Conservation (phyloP, 176 grass and related monocot species). For the Zizania latifolia region DNA sequence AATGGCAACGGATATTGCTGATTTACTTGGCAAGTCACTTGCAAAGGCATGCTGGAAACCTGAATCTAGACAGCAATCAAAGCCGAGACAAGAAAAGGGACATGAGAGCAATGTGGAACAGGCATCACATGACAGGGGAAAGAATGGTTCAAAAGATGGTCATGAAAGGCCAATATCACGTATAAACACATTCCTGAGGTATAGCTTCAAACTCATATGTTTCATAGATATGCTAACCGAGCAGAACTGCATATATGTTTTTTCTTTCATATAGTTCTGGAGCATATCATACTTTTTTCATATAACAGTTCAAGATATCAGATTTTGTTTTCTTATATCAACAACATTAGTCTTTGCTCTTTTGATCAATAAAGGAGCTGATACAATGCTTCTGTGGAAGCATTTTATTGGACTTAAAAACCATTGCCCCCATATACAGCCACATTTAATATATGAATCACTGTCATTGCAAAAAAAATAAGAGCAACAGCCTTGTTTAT, state of each 20-base stretch:
- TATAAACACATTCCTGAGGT: conserved; percentile 37
- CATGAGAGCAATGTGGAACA: conserved; percentile 20
- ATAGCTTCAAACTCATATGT: conserved; percentile 18
- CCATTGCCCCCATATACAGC: not conserved
- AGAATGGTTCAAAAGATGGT: conserved; percentile 18
- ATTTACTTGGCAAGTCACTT: conserved; percentile 78
- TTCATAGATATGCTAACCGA: not conserved
- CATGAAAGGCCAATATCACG: conserved; percentile 42
- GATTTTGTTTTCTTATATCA: conserved; percentile 6
- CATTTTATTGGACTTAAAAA: not conserved
- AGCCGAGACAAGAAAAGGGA: conserved; percentile 17
- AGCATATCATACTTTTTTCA: not conserved
- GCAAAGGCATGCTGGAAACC: conserved; percentile 82
- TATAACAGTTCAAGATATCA: not conserved
- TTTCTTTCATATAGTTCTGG: not conserved
- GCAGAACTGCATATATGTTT: not conserved
- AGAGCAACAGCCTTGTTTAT: not conserved
- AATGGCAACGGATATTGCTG: conserved; percentile 74
- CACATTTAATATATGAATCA: not conserved
- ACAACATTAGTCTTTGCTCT: conserved; percentile 1
- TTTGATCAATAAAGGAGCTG: not conserved
- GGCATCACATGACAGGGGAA: conserved; percentile 19
- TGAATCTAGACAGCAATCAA: conserved; percentile 65
- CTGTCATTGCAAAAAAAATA: conserved; percentile 6
- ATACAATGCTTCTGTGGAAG: not conserved